A percentile compares a stretch with the other conserved stretches of the same genome.
Evolutionary conservation across 2,329 filamentous ascomycete genomes (phyloP).

Genomic region (Rugonectria rugulosa): DNA sequence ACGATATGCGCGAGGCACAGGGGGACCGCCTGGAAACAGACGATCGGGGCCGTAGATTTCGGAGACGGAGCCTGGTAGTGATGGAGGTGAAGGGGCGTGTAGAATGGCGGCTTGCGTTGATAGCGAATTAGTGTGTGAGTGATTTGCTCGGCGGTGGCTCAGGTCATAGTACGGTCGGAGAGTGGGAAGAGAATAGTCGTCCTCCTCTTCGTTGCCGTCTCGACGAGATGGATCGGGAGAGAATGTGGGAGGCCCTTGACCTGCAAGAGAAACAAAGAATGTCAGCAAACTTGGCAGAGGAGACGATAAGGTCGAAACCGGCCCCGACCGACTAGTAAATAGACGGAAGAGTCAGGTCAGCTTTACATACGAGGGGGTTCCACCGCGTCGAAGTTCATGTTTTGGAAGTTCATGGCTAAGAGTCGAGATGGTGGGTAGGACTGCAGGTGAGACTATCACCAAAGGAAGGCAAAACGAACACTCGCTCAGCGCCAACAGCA

Average conservation of each 20-base stretch:
- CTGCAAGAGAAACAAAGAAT: constrained; percentile 23
- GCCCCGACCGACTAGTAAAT: background rate
- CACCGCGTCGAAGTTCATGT: constrained; percentile 46
- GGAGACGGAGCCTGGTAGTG: constrained; percentile 44
- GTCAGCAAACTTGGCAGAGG: constrained; percentile 13
- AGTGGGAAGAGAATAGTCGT: constrained; percentile 34
- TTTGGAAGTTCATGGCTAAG: constrained; percentile 49
- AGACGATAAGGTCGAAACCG: background rate
- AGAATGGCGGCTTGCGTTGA: constrained; percentile 46
- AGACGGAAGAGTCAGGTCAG: background rate
- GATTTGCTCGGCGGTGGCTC: constrained; percentile 30
- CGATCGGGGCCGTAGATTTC: constrained; percentile 56
- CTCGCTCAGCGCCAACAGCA: constrained; percentile 5
- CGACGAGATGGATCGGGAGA: constrained; percentile 31
- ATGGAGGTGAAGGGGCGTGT: constrained; percentile 50
- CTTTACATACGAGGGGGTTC: constrained; percentile 48
- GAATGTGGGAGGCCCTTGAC: constrained; percentile 36
- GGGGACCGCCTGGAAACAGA: constrained; percentile 43
- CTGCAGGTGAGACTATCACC: constrained; percentile 28
- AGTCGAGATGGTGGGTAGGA: constrained; percentile 6
- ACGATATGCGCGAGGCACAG: constrained; percentile 29
- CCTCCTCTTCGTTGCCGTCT: constrained; percentile 32
- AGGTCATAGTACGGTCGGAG: constrained; percentile 38
- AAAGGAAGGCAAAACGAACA: too few species aligned
- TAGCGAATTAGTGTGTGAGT: constrained; percentile 36